Conservation (phyloP, 2,329 filamentous ascomycete genomes). For the Emergomyces africanus region DNA sequence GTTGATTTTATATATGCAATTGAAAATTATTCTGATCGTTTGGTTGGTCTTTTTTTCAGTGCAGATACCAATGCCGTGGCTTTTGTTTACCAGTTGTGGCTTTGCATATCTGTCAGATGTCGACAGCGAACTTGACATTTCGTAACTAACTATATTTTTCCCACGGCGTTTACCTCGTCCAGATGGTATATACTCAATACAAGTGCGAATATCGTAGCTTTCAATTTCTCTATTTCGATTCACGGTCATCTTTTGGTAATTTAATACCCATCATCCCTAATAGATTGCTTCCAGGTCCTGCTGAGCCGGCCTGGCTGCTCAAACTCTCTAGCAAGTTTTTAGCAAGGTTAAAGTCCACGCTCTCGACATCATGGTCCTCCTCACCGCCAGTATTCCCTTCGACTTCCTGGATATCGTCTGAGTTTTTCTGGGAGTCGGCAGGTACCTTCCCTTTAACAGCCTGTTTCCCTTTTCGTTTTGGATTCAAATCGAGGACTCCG, state of each 20-base stretch:
- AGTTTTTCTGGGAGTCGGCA: neutral
- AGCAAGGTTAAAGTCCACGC: constrained; percentile 76
- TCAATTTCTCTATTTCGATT: constrained; percentile 1
- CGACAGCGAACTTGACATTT: neutral
- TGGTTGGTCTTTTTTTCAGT: neutral
- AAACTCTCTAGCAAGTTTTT: constrained; percentile 88
- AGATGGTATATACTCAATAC: neutral
- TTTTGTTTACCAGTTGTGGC: neutral
- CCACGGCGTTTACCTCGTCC: too few relatives aligned
- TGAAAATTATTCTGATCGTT: neutral
- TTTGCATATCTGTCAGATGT: neutral
- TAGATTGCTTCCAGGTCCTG: constrained; percentile 78
- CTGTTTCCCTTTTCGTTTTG: constrained; percentile 8
- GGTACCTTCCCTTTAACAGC: constrained; percentile 20
- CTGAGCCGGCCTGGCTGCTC: constrained; percentile 73
- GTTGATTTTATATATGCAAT: neutral
- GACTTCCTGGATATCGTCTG: constrained; percentile 12
- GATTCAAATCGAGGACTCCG: constrained; percentile 31
- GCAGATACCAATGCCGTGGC: neutral
- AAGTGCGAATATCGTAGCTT: neutral
- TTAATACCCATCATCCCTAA: constrained; percentile 74
- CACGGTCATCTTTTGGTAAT: constrained; percentile 61
- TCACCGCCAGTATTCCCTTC: constrained; percentile 13
- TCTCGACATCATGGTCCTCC: constrained; percentile 39
- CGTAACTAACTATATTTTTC: neutral